phyloP scores from a whole-genome alignment of 2,329 filamentous ascomycete genomes.

The Ceratocystis smalleyi region DNA sequence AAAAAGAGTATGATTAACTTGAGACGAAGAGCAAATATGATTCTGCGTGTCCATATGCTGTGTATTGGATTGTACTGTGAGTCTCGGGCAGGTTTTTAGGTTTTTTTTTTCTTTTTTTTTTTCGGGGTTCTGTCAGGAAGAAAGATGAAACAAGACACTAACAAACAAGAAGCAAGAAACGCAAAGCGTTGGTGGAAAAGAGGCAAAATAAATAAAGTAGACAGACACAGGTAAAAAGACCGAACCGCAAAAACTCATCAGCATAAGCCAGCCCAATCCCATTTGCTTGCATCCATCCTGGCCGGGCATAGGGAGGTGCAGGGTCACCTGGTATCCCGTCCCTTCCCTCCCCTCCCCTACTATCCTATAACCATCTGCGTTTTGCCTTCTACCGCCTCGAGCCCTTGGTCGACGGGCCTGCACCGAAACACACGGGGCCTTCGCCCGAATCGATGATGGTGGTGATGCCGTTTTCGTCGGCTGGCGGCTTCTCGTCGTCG shows the following conservation, averaged over 20 bases:
- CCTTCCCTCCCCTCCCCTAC: neutral
- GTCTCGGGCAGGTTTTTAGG: neutral
- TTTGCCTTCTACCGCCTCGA: neutral
- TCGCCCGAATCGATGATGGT: neutral
- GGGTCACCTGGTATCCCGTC: neutral
- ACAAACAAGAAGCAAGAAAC: neutral
- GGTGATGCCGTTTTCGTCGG: neutral
- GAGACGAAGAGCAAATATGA: too few species aligned
- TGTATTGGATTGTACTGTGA: too few species aligned
- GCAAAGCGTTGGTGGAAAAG: neutral
- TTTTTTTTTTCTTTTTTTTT: neutral
- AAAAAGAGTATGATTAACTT: too few species aligned
- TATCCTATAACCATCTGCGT: neutral
- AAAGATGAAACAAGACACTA: neutral
- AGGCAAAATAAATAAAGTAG: too few species aligned
- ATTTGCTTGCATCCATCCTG: neutral
- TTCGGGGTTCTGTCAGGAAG: neutral
- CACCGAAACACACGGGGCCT: constrained; percentile 2
- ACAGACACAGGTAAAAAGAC: neutral
- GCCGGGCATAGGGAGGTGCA: too few species aligned
- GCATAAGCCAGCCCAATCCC: neutral
- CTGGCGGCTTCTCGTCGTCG: constrained; percentile 21
- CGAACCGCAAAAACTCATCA: neutral
- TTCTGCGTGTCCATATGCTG: too few species aligned
- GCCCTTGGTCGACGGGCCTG: neutral